Percentiles rank a stretch among this genome's conserved stretches.
These are phyloP conservation scores for Conticribra guillardii DNA, from an alignment of 108 stramenopile species.

Conservation along the genomic window DNA sequence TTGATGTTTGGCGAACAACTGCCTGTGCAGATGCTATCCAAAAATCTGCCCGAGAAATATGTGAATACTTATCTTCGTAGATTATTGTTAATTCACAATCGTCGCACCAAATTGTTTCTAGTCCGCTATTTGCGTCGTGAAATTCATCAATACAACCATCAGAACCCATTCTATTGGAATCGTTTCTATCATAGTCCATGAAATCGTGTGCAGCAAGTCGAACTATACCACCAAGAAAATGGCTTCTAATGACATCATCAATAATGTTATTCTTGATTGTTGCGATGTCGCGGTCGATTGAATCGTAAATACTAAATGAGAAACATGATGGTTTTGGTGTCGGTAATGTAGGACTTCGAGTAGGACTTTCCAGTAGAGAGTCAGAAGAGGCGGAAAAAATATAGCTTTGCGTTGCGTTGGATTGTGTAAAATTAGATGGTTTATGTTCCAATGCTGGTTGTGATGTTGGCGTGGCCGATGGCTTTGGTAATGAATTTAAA, in stretches of 20 bases:
- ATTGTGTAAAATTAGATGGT: too few relatives aligned
- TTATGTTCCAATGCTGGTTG: too few relatives aligned
- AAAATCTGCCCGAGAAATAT: constrained; percentile 51
- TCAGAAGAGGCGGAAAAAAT: background rate
- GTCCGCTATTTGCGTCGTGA: constrained; percentile 31
- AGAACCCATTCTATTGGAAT: constrained; percentile 34
- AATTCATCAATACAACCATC: constrained; percentile 48
- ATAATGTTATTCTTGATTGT: constrained; percentile 17
- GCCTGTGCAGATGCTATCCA: constrained; percentile 52
- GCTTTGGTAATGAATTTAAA: too few relatives aligned
- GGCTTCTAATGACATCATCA: constrained; percentile 23
- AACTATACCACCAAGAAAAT: constrained; percentile 50
- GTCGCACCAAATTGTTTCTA: constrained; percentile 42
- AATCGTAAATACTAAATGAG: constrained; percentile 16
- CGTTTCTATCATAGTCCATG: constrained; percentile 44
- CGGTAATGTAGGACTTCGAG: constrained; percentile 1
- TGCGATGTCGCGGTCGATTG: constrained; percentile 32
- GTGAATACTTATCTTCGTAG: constrained; percentile 29
- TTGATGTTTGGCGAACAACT: constrained; percentile 45
- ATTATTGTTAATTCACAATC: constrained; percentile 29
- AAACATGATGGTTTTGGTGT: constrained; percentile 16
- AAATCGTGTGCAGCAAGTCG: constrained; percentile 51
- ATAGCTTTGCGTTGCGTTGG: background rate
- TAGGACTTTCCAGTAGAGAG: background rate
- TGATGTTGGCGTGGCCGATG: too few relatives aligned